Conservation (phyloP, 257 asterid genomes). For the Henckelia pumila region DNA sequence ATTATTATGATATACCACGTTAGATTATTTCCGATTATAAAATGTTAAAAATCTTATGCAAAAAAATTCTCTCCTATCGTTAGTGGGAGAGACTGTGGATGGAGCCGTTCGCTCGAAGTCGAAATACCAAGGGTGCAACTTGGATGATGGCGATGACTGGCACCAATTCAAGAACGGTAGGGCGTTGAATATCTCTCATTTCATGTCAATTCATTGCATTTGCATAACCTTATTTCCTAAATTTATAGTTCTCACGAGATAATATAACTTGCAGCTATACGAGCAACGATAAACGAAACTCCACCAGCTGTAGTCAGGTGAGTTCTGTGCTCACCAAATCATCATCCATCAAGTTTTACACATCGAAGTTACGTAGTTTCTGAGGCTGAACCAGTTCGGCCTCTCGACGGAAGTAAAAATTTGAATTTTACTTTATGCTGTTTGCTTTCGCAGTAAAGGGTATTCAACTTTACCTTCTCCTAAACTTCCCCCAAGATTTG, state of each 20-base stretch:
- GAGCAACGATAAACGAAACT: constrained; percentile 65
- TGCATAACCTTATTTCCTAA: neutral
- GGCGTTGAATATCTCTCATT: neutral
- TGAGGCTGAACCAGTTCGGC: neutral
- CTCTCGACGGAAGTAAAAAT: neutral
- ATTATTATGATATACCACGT: constrained; percentile 10
- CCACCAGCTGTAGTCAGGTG: constrained; percentile 58
- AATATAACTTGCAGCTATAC: constrained; percentile 46
- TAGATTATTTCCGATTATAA: constrained; percentile 3
- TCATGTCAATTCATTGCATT: neutral
- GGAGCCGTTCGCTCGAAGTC: constrained; percentile 50
- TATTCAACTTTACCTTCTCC: constrained; percentile 55
- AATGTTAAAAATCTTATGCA: neutral
- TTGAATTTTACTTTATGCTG: constrained; percentile 10
- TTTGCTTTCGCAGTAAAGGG: constrained; percentile 43
- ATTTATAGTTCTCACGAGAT: constrained; percentile 20
- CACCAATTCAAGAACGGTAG: constrained; percentile 71
- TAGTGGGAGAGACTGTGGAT: constrained; percentile 76
- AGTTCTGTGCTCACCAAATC: constrained; percentile 17
- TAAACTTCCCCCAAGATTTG: constrained; percentile 43
- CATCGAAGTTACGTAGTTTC: neutral
- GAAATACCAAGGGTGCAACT: constrained; percentile 59
- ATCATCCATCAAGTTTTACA: constrained; percentile 8
- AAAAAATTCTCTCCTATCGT: neutral
- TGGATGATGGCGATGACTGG: constrained; percentile 71